Conservation (phyloP, 169 alveolate species). For the Eimeria brunetti region DNA sequence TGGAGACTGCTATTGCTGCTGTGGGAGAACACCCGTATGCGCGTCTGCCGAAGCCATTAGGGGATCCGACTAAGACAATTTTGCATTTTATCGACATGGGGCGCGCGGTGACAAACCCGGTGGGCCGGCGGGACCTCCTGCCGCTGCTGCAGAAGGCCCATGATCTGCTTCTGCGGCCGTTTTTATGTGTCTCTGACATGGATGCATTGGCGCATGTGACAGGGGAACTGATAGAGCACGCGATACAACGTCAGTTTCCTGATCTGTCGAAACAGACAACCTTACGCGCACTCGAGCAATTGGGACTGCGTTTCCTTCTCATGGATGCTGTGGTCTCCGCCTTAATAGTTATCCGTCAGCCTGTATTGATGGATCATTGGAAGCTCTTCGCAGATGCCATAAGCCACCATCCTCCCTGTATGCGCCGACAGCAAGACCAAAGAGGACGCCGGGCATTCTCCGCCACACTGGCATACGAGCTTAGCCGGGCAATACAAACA, state of each 20-base stretch:
- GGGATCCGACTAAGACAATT: too few species aligned
- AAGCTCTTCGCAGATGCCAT: not conserved
- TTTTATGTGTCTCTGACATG: not conserved
- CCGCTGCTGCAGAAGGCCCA: not conserved
- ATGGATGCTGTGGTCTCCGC: constrained; percentile 4
- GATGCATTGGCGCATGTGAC: not conserved
- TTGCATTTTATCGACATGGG: not conserved
- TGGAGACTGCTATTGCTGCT: not conserved
- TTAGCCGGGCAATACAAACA: not conserved
- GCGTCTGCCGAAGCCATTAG: not conserved
- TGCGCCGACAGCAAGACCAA: too few species aligned
- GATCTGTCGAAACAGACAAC: not conserved
- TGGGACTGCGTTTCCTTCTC: not conserved
- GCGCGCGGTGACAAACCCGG: not conserved
- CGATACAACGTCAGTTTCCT: not conserved
- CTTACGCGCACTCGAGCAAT: not conserved
- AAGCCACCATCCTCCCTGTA: not conserved
- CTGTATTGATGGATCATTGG: not conserved
- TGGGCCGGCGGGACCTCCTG: not conserved
- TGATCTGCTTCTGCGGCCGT: not conserved
- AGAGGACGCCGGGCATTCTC: not conserved
- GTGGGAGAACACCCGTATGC: not conserved
- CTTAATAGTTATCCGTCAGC: not conserved
- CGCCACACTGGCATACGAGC: not conserved
- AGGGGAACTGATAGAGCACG: not conserved